Evolutionary conservation across 371 early-diverging fungal genomes (phyloP).

Genomic region (Parasitella parasitica): DNA sequence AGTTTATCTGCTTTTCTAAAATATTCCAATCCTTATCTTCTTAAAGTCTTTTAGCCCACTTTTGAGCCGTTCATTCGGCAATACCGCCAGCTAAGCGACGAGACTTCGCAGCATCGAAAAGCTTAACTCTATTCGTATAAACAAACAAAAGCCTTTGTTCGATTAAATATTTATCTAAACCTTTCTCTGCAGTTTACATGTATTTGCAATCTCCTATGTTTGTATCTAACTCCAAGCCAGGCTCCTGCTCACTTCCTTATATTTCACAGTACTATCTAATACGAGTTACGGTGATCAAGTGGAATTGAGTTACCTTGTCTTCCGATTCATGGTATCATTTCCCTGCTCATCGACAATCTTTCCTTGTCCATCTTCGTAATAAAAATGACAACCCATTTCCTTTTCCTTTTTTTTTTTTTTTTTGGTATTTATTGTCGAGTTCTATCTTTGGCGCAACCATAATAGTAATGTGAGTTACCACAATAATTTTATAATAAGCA

Average conservation of each 20-base stretch:
- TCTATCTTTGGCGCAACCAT: no score
- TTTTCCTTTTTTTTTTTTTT: no score
- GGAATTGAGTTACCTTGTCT: conserved; percentile 3
- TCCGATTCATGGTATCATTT: conserved; percentile 14
- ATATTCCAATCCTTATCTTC: conserved; percentile 14
- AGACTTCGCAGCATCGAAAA: conserved; percentile 10
- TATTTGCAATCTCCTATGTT: no score
- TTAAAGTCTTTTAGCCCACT: conserved; percentile 15
- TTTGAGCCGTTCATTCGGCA: conserved; percentile 13
- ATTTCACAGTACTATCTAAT: conserved; percentile 10
- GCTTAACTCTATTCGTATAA: conserved; percentile 14
- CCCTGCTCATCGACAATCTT: conserved; percentile 8
- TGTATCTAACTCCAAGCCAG: background rate
- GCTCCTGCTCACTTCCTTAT: background rate
- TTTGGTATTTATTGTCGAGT: no score
- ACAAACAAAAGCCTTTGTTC: conserved; percentile 15
- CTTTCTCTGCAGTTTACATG: no score
- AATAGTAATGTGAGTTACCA: conserved; percentile 9
- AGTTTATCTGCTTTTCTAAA: conserved; percentile 9
- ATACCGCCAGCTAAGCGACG: conserved; percentile 12
- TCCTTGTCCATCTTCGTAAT: conserved; percentile 13
- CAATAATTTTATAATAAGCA: conserved; percentile 17
- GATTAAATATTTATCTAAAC: conserved; percentile 7
- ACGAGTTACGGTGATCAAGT: conserved; percentile 3
- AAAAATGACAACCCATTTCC: conserved; percentile 11